phyloP scores from a whole-genome alignment of 164 flowering plant species.

The Litsea cubeba region DNA sequence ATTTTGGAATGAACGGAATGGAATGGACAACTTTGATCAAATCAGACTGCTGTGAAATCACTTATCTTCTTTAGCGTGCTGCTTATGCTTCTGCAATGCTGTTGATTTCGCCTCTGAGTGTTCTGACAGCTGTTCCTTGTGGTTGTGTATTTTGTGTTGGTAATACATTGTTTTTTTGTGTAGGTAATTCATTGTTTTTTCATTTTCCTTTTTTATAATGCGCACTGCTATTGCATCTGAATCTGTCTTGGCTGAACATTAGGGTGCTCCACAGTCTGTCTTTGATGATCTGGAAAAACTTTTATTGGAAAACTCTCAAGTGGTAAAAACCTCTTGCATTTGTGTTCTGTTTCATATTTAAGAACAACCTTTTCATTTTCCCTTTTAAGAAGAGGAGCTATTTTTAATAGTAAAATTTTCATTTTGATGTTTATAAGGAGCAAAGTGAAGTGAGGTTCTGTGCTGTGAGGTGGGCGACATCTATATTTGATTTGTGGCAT shows the following conservation, averaged over 20 bases:
- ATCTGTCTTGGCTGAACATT: conserved; percentile 19
- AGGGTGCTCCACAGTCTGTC: conserved; percentile 67
- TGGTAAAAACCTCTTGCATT: conserved; percentile 36
- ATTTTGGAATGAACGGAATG: too few relatives aligned
- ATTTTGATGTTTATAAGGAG: conserved; percentile 42
- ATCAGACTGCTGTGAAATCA: too few relatives aligned
- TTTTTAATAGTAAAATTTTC: background rate
- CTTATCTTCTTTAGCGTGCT: background rate
- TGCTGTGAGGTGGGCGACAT: conserved; percentile 96
- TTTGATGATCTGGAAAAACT: conserved; percentile 71
- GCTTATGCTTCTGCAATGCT: background rate
- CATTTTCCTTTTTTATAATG: background rate
- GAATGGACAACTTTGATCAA: too few relatives aligned
- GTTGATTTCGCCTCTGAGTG: background rate
- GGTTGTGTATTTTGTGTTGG: too few relatives aligned
- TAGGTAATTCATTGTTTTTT: too few relatives aligned
- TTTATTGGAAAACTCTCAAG: conserved; percentile 64
- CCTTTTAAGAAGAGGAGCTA: too few relatives aligned
- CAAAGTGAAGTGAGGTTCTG: conserved; percentile 94
- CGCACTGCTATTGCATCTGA: conserved; percentile 1
- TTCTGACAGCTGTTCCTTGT: background rate
- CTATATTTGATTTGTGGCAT: conserved; percentile 69
- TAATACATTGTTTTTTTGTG: too few relatives aligned
- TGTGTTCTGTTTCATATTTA: background rate
- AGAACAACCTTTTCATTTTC: background rate